These are phyloP conservation scores for Didymella keratinophila DNA, from an alignment of 2,329 filamentous ascomycete species.

Conservation along the genomic window DNA sequence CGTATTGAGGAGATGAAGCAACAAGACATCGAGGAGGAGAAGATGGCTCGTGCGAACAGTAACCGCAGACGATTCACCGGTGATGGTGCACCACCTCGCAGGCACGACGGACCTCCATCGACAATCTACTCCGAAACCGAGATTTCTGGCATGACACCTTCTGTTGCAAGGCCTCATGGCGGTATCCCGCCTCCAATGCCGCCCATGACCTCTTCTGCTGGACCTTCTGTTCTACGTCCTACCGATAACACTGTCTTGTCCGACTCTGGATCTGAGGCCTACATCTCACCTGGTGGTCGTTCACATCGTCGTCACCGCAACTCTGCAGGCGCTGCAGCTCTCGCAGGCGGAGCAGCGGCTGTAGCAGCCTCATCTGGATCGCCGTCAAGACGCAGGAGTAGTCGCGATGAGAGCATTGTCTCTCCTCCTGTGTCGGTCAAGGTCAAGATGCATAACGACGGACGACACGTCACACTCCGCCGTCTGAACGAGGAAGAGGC, in stretches of 20 bases:
- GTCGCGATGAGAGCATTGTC: slow-evolving; percentile 55
- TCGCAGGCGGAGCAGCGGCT: slow-evolving; percentile 37
- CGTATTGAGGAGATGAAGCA: slow-evolving; percentile 64
- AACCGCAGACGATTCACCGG: slow-evolving; percentile 71
- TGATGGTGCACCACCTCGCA: slow-evolving; percentile 61
- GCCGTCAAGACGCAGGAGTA: slow-evolving; percentile 43
- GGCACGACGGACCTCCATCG: slow-evolving; percentile 41
- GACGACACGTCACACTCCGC: slow-evolving; percentile 68
- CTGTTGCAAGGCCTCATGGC: slow-evolving; percentile 50
- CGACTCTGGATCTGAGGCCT: slow-evolving; percentile 53
- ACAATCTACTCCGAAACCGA: slow-evolving; percentile 56
- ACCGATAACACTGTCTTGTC: slow-evolving; percentile 49
- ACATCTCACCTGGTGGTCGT: slow-evolving; percentile 48
- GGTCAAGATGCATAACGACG: slow-evolving; percentile 70
- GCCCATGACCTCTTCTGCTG: slow-evolving; percentile 37
- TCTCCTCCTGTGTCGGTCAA: slow-evolving; percentile 70
- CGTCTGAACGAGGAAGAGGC: slow-evolving; percentile 69
- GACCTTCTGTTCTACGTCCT: slow-evolving; percentile 47
- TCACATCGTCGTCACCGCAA: slow-evolving; percentile 44
- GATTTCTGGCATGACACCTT: slow-evolving; percentile 55
- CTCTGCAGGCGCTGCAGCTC: slow-evolving; percentile 33
- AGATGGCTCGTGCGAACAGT: slow-evolving; percentile 61
- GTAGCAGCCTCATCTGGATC: slow-evolving; percentile 40
- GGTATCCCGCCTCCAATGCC: slow-evolving; percentile 36
- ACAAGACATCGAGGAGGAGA: slow-evolving; percentile 62